phyloP scores from a whole-genome alignment of 345 rosid species.

The Kernera saxatilis region DNA sequence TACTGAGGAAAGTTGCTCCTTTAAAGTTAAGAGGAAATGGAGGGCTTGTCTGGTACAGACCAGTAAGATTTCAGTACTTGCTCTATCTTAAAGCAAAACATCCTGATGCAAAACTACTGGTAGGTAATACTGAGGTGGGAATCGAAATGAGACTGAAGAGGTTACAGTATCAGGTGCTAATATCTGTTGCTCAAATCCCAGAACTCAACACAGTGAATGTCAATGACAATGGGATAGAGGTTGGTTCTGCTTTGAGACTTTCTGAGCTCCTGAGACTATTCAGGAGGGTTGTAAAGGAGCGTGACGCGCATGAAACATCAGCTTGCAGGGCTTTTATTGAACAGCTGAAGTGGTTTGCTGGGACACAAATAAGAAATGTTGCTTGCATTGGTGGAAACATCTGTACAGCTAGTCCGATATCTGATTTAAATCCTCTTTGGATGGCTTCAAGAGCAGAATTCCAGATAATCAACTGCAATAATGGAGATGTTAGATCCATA shows the following conservation, averaged over 20 bases:
- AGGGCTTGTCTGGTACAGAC: conserved; percentile 77
- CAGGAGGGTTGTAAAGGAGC: conserved; percentile 51
- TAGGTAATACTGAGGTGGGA: conserved; percentile 91
- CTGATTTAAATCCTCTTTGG: conserved; percentile 98
- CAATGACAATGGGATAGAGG: conserved; percentile 71
- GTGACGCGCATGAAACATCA: conserved; percentile 56
- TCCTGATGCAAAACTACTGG: conserved; percentile 67
- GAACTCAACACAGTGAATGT: conserved; percentile 65
- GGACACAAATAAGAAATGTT: conserved; percentile 88
- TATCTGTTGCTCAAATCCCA: conserved; percentile 62
- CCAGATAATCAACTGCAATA: conserved; percentile 44
- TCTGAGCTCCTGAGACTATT: conserved; percentile 59
- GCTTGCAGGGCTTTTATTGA: conserved; percentile 81
- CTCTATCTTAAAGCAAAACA: conserved; percentile 59
- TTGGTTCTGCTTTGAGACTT: conserved; percentile 82
- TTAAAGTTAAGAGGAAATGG: conserved; percentile 65
- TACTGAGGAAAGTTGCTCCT: conserved; percentile 51
- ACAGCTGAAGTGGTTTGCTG: conserved; percentile 95
- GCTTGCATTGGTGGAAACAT: conserved; percentile 91
- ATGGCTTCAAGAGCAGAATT: conserved; percentile 85
- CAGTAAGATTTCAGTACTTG: conserved; percentile 52
- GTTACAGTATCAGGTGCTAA: conserved; percentile 63
- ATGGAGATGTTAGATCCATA: conserved; percentile 49
- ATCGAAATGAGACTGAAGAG: conserved; percentile 90
- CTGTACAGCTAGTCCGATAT: conserved; percentile 97